Evolutionary conservation across 1,139 yeast species (phyloP).

Genomic region (Candida sp.): DNA sequence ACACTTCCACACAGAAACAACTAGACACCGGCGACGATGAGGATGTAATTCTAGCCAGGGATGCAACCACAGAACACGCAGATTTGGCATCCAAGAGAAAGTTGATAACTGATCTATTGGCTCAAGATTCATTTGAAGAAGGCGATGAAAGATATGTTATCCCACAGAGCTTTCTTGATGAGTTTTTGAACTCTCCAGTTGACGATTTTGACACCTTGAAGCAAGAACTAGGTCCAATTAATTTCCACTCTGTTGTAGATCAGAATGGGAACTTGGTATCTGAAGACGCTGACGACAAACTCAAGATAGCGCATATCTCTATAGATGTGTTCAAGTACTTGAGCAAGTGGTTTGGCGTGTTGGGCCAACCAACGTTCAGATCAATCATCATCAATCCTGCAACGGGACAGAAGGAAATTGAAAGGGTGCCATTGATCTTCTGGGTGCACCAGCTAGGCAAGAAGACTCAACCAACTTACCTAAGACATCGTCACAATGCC

Average conservation of each 20-base stretch:
- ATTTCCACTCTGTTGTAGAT: conserved; percentile 34
- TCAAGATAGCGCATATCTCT: conserved; percentile 36
- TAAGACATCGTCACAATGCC: conserved; percentile 12
- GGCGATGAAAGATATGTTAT: conserved; percentile 45
- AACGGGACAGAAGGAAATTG: conserved; percentile 48
- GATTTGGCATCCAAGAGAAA: conserved; percentile 21
- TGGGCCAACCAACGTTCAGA: conserved; percentile 51
- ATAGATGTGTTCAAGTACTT: conserved; percentile 47
- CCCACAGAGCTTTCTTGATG: conserved; percentile 31
- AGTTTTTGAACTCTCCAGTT: conserved; percentile 29
- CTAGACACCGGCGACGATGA: neutral
- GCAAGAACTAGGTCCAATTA: conserved; percentile 34
- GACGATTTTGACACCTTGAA: conserved; percentile 29
- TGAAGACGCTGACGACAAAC: conserved; percentile 25
- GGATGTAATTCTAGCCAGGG: neutral
- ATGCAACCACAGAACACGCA: neutral
- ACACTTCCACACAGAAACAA: neutral
- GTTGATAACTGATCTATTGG: conserved; percentile 25
- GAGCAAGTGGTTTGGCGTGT: conserved; percentile 59
- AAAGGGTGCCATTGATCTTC: conserved; percentile 56
- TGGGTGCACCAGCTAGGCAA: conserved; percentile 53
- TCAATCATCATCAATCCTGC: conserved; percentile 40
- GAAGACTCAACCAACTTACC: conserved; percentile 16
- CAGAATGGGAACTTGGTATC: conserved; percentile 33
- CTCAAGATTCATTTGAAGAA: conserved; percentile 23